Percentiles rank a stretch among this genome's conserved stretches.
These are phyloP conservation scores for Solanum arcanum DNA, from an alignment of 257 asterid genomes.

Conservation along the genomic window DNA sequence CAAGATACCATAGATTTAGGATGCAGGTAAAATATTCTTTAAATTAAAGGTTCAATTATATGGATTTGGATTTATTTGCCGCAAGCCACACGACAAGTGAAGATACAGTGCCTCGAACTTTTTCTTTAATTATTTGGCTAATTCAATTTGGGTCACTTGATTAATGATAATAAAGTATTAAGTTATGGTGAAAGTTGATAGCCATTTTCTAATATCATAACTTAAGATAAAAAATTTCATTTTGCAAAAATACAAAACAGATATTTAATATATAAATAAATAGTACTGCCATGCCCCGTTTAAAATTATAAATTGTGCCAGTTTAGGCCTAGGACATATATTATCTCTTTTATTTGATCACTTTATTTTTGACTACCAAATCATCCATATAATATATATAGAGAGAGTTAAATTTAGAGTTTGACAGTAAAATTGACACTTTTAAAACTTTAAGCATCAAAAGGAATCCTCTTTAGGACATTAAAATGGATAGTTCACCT, in stretches of 20 bases:
- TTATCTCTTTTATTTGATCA: background rate
- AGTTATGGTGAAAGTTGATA: background rate
- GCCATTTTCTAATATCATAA: background rate
- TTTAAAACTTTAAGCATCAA: no score
- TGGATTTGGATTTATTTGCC: background rate
- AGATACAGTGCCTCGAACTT: background rate
- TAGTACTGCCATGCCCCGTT: no score
- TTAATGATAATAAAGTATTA: background rate
- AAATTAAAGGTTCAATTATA: background rate
- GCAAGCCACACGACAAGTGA: background rate
- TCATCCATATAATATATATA: no score
- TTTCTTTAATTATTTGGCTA: background rate
- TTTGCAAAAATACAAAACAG: no score
- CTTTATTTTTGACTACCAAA: no score
- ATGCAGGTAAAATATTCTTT: background rate
- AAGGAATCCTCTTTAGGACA: no score
- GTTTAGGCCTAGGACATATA: no score
- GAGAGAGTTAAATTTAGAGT: background rate
- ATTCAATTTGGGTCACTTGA: background rate
- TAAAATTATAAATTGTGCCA: no score
- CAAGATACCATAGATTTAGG: background rate
- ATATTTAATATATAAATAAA: no score
- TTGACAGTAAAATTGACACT: no score
- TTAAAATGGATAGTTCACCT: rapidly evolving
- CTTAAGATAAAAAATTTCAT: no score